Base-by-base conservation (phyloP, 2,329 filamentous ascomycete genomes). In the Ambrosiella xylebori region DNA sequence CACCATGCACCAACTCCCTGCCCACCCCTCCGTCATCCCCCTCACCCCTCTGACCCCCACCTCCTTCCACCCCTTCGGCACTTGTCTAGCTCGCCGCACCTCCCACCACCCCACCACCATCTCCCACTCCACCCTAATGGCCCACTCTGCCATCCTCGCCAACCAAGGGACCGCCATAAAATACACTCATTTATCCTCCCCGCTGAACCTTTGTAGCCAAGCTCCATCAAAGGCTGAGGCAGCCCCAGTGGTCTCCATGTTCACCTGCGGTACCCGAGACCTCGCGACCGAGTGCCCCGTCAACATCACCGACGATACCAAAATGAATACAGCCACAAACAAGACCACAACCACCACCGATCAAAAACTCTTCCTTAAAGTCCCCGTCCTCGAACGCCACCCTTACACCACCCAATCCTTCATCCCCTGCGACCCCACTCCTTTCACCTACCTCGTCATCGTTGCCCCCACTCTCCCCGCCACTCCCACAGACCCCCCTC, bases 331-430 rank as follows among this genome's bases (percentile, higher is more conserved):
- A 27, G 3, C 19, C 19, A 61, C 60, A 19, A 60, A 64, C 19
- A 3, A 27, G 19, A 27, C 19, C 19, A 27, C 19, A 27, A 27
- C 17, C 11, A 12, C n/a, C n/a, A 17, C 13, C 17, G 44, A 17
- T 17, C n/a, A 13, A 7, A 17, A 17, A 7, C 44, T 17, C 1
- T 61, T 77, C 3, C 86, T 95, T 67, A 74, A 64, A 19, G 66
- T 96, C 57, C 71, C 71, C 17, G 79, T 95, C 59, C 79, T 97
- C 37, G 93, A 98, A 69, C 78, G 93, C 44, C 93, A 98, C 70
- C 91, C 93, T 0, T 97, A 83, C 70, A 97, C 93, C 1, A 87
- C 87, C 1, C 93, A 98, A 72, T 95, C 89, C 0, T 97, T 98
- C 69, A 78, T 87, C 49, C 93, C 93, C 0, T 73, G 96, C 55